Evolutionary conservation across 2,329 filamentous ascomycete species (phyloP).

Genomic region (Fusarium odoratissimum): DNA sequence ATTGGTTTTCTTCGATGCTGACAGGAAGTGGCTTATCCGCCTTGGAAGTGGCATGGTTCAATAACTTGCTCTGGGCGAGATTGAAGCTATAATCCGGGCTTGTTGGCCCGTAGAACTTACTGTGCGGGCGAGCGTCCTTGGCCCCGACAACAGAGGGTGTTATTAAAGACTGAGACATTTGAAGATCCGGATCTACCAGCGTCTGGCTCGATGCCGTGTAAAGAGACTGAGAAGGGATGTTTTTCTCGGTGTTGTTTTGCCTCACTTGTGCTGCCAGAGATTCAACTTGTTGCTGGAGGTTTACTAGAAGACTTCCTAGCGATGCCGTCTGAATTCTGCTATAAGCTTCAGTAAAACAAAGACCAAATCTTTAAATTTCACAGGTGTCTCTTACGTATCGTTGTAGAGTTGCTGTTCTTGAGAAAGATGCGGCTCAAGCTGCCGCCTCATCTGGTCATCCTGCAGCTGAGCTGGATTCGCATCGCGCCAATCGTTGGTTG

Average conservation of each 20-base stretch:
- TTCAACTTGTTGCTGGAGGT: neutral
- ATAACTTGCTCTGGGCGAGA: neutral
- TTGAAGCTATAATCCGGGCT: slow-evolving; percentile 1
- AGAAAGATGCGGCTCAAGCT: neutral
- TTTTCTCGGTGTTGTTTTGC: neutral
- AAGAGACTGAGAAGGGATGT: neutral
- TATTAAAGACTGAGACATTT: neutral
- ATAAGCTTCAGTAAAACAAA: neutral
- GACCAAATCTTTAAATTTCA: no score
- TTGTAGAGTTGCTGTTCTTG: neutral
- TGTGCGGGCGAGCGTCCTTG: neutral
- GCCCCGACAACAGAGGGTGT: no score
- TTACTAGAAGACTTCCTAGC: neutral
- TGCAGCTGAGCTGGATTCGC: neutral
- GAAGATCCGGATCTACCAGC: neutral
- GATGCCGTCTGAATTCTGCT: neutral
- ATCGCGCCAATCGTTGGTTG: neutral
- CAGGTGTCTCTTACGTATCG: neutral
- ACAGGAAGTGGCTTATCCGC: neutral
- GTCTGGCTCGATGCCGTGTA: neutral
- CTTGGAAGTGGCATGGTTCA: neutral
- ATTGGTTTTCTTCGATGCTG: slow-evolving; percentile 1
- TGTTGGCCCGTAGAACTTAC: neutral
- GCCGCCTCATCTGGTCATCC: neutral
- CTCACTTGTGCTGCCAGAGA: neutral